These are phyloP conservation scores for Sporothrix phasma DNA, from an alignment of 2,329 filamentous ascomycete species.

Conservation along the genomic window DNA sequence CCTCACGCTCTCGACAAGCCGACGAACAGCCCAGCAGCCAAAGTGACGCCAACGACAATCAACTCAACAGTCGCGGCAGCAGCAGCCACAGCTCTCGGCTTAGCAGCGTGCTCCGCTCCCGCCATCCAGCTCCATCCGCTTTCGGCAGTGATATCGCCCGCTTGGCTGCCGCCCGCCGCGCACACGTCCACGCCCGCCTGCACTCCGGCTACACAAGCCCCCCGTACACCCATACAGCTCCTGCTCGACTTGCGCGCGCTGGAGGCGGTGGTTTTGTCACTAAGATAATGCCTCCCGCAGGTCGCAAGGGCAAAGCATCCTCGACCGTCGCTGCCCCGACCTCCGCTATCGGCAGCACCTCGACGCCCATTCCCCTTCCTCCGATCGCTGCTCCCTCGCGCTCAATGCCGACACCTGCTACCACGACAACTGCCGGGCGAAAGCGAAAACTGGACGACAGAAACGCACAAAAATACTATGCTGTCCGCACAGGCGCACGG, in stretches of 20 bases:
- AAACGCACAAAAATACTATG: constrained; percentile 49
- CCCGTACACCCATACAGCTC: background rate
- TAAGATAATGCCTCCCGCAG: constrained; percentile 1
- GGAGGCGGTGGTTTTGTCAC: background rate
- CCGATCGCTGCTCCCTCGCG: background rate
- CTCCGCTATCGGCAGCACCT: background rate
- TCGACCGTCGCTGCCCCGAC: background rate
- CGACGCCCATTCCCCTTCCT: background rate
- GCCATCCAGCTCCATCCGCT: background rate
- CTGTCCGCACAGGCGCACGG: constrained; percentile 45
- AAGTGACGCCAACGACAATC: background rate
- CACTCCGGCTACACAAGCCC: background rate
- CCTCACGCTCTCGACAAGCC: background rate
- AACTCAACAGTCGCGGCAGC: background rate
- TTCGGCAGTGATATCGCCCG: background rate
- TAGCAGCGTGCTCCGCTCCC: background rate
- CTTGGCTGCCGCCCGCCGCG: background rate
- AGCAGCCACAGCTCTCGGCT: background rate
- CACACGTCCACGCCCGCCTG: too few species aligned
- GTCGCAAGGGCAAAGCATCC: constrained; percentile 6
- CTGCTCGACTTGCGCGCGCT: background rate
- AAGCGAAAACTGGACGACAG: constrained; percentile 39
- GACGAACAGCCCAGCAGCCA: background rate
- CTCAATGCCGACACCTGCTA: constrained; percentile 6
- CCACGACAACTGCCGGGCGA: constrained; percentile 24